Evolutionary conservation across 208 protist genomes (phyloP).

Genomic region (Leishmania gerbilli): DNA sequence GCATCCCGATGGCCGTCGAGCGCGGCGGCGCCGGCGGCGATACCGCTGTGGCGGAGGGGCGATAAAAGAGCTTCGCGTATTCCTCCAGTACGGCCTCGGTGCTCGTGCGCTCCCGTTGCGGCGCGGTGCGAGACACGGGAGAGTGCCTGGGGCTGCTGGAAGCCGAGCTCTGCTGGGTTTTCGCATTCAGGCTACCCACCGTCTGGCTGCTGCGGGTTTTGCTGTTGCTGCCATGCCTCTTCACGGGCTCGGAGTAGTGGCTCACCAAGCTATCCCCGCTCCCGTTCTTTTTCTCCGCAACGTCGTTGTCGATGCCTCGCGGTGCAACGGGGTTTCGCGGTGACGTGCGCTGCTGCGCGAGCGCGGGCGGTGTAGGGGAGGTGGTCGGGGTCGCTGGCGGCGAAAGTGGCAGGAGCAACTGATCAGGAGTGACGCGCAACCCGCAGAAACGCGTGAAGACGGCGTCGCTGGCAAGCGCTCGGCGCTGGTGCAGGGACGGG

Average conservation of each 20-base stretch:
- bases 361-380: neutral
- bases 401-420: conserved; percentile 21
- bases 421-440: conserved; percentile 19
- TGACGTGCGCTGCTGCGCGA: neutral
- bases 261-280: neutral
- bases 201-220: conserved; percentile 12
- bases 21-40: neutral
- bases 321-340: neutral
- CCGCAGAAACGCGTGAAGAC: conserved; percentile 28
- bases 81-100: conserved; percentile 13
- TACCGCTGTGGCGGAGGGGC: conserved; percentile 5
- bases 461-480: conserved; percentile 27
- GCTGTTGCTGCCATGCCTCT: neutral
- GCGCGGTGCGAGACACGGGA: neutral
- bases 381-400: neutral
- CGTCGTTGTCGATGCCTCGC: neutral
- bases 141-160: neutral
- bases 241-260: neutral
- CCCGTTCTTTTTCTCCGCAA: neutral
- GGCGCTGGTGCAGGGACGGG: conserved; percentile 27
- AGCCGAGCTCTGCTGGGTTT: neutral
- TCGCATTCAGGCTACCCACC: neutral
- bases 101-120: conserved; percentile 8
- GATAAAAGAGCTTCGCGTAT: conserved; percentile 23
- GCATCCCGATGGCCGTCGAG: too few relatives aligned